Base-by-base conservation (phyloP, 176 grass and related monocot species). In the Lolium multiflorum region DNA sequence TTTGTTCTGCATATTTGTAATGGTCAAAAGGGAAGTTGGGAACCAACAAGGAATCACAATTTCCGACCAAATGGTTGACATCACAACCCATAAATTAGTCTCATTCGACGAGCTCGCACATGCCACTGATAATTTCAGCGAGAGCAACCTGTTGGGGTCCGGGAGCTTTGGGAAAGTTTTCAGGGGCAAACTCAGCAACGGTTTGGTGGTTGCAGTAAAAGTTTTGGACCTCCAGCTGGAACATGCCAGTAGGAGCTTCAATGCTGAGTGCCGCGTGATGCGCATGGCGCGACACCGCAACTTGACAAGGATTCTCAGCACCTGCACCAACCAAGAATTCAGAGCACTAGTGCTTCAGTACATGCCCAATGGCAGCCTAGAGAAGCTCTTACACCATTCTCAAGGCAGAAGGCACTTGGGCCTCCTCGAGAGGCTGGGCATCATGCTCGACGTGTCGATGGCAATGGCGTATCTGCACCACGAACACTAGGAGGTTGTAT, bases 301-400 rank as follows among this genome's bases (percentile, higher is more conserved):
- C 41, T 12, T 72, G 69, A 47, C 47, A 72, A 72, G 20, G 69
- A 48, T 73, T 7, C 43, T 73, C 5, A 73, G 48, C n/a, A 15
- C 70, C 5, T 73, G 70, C 43, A 48, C 70, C 43, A 73, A 73
- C 70, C 20, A 0, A 24, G 70, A 73, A 22, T 73, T 73, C 43
- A 73, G 70, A 73, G 70, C 70, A 73, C 70, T 73, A 7, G 70
- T 73, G 70, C 70, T 73, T 22, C 70, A 73, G n/a, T 73, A 73
- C 70, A 73, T 73, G 43, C 43, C 70, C 70, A 73, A 73, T 48
- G 70, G 70, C 41, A 73, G 70, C 70, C 43, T 73, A 73, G 70
- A 73, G 20, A 73, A 11, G n/a, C 70, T 48, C 43, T 41, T 72
- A 13, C 70, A 73, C n/a, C 14, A 48, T 43, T 73, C 70, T 48